Conservation (phyloP, 2,329 filamentous ascomycete genomes). For the Cladosporium sp. region DNA sequence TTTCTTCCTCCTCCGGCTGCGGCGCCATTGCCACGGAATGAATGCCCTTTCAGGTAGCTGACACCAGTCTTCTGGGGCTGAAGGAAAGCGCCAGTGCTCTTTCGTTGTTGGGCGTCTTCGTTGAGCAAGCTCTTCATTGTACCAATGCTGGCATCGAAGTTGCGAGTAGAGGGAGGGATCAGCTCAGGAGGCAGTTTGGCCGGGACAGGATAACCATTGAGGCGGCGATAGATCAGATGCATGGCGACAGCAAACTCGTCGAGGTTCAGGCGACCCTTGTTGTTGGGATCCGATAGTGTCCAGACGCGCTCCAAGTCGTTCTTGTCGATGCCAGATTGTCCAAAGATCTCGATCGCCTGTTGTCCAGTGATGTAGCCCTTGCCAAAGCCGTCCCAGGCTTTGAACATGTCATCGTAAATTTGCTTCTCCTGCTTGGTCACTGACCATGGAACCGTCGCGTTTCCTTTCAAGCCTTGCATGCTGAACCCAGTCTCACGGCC, state of each 20-base stretch:
- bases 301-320: constrained; percentile 86
- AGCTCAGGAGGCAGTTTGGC: constrained; percentile 84
- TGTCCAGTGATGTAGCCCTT: constrained; percentile 90
- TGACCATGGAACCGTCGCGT: constrained; percentile 95
- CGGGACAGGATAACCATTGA: constrained; percentile 92
- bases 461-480: constrained; percentile 81
- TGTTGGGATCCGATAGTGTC: constrained; percentile 90
- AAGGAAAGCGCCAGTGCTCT: constrained; percentile 82
- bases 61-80: constrained; percentile 97
- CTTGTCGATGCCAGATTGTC: constrained; percentile 90
- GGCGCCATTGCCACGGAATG: constrained; percentile 63
- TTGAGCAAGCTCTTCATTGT: constrained; percentile 86
- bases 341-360: constrained; percentile 94
- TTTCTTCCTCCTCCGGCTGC: constrained; percentile 64
- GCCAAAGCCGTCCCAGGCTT: constrained; percentile 89
- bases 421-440: constrained; percentile 99
- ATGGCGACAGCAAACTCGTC: constrained; percentile 98
- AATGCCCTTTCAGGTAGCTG: constrained; percentile 94
- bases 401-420: constrained; percentile 91
- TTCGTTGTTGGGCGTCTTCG: constrained; percentile 83
- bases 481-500: constrained; percentile 86
- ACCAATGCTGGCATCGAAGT: constrained; percentile 88
- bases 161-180: constrained; percentile 88
- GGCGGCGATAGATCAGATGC: constrained; percentile 96
- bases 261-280: constrained; percentile 88